Evolutionary conservation across 2,329 filamentous ascomycete species (phyloP).

Genomic region (Aureobasidium sp.): DNA sequence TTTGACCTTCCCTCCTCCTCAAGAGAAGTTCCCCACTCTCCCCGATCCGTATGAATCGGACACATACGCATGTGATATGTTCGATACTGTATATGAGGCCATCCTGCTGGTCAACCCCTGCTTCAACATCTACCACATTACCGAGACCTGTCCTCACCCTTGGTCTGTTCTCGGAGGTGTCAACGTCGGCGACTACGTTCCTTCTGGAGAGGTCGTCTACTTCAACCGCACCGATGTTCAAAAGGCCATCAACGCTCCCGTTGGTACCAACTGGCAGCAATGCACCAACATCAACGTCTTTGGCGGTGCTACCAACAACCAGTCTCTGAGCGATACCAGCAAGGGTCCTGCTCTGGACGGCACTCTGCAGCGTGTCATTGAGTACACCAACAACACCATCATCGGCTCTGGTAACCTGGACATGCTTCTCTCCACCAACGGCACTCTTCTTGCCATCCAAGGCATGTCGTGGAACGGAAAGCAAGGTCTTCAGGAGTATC

Average conservation of each 20-base stretch:
- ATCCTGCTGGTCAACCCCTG: conserved; percentile 27
- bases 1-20: conserved; percentile 35
- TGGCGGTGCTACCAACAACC: conserved; percentile 19
- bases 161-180: conserved; percentile 19
- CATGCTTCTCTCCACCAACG: conserved; percentile 25
- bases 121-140: conserved; percentile 30
- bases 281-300: conserved; percentile 20
- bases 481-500: conserved; percentile 24
- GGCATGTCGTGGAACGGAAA: conserved; percentile 29
- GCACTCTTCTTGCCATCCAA: conserved; percentile 25
- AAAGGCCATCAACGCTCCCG: conserved; percentile 32
- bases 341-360: conserved; percentile 1
- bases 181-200: conserved; percentile 18
- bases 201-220: conserved; percentile 21
- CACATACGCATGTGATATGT: conserved; percentile 26
- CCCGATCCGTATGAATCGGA: conserved; percentile 25
- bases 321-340: conserved; percentile 4
- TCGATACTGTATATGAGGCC: conserved; percentile 26
- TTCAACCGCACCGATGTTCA: conserved; percentile 35
- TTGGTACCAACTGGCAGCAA: conserved; percentile 21
- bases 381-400: conserved; percentile 29
- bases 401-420: conserved; percentile 28
- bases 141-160: conserved; percentile 18
- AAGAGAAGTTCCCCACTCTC: conserved; percentile 22
- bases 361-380: conserved; percentile 23